Percentiles rank a stretch among this genome's conserved stretches.
Evolutionary conservation across 495 filamentous ascomycete genomes (phyloP).

Genomic region (Aspergillus conjunctus): DNA sequence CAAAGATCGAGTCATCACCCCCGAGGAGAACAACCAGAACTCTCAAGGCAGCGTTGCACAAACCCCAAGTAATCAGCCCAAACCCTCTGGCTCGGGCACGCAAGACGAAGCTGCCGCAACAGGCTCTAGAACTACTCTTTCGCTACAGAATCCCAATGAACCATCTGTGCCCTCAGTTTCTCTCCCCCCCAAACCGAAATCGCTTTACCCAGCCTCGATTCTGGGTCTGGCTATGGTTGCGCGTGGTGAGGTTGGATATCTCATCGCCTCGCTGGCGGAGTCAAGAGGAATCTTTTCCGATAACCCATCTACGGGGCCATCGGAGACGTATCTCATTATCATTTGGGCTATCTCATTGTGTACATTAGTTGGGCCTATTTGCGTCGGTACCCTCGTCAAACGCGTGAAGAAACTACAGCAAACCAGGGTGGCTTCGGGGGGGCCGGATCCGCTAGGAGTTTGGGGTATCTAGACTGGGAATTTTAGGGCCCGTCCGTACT

Average conservation of each 20-base stretch:
- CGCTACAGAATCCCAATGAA: not conserved
- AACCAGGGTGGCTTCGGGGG: conserved; percentile 24
- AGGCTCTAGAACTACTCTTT: not conserved
- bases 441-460: conserved; percentile 37
- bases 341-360: conserved; percentile 78
- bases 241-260: conserved; percentile 76
- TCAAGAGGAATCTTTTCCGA: conserved; percentile 56
- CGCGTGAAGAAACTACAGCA: conserved; percentile 45
- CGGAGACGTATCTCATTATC: conserved; percentile 63
- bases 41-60: not conserved
- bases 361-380: conserved; percentile 71
- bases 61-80: not conserved
- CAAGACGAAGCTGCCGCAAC: not conserved
- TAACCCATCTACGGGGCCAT: conserved; percentile 21
- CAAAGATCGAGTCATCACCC: not conserved
- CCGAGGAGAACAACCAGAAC: not conserved
- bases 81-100: not conserved
- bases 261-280: conserved; percentile 71
- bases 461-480: conserved; percentile 35
- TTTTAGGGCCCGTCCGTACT: too few relatives aligned
- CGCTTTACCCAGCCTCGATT: conserved; percentile 61
- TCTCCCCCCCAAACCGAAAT: conserved; percentile 47
- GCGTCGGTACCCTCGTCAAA: conserved; percentile 62
- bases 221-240: conserved; percentile 69
- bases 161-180: not conserved